Evolutionary conservation across 176 grass and related monocot genomes (phyloP).

Genomic region (Pontederia paniculata): DNA sequence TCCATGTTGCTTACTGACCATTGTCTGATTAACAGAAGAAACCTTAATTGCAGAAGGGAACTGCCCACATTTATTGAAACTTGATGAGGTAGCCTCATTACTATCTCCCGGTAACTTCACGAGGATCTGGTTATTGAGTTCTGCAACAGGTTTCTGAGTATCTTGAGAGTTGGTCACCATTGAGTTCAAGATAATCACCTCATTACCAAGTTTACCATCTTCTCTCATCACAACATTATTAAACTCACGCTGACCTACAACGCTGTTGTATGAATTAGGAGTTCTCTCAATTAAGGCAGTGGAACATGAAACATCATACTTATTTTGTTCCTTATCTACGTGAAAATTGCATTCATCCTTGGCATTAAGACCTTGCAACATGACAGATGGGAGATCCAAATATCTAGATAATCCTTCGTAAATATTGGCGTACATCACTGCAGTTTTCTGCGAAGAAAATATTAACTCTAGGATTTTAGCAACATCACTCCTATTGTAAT

Average conservation of each 20-base stretch:
- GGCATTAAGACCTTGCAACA: constrained; percentile 17
- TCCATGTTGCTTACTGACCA: not conserved
- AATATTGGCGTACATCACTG: constrained; percentile 42
- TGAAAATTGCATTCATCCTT: constrained; percentile 16
- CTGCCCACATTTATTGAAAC: too few relatives aligned
- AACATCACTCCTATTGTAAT: constrained; percentile 74
- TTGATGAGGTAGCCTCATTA: not conserved
- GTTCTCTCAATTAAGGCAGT: constrained; percentile 4
- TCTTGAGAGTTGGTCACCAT: constrained; percentile 5
- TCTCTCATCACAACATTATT: constrained; percentile 21
- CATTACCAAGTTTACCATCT: constrained; percentile 21
- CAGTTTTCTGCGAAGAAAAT: constrained; percentile 31
- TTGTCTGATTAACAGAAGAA: constrained; percentile 28
- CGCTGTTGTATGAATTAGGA: constrained; percentile 21
- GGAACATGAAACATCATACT: constrained; percentile 17
- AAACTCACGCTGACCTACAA: constrained; percentile 10
- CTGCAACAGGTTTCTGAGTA: constrained; percentile 23
- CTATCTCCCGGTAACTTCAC: constrained; percentile 24
- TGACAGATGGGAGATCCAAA: constrained; percentile 46
- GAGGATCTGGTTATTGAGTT: constrained; percentile 8
- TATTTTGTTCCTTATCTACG: constrained; percentile 22
- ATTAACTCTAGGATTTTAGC: constrained; percentile 50
- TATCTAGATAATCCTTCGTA: constrained; percentile 49
- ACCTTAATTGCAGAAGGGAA: not conserved
- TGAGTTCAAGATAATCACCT: constrained; percentile 2